phyloP scores from a whole-genome alignment of 2,329 filamentous ascomycete species.

The Pleoardoris graminearum region DNA sequence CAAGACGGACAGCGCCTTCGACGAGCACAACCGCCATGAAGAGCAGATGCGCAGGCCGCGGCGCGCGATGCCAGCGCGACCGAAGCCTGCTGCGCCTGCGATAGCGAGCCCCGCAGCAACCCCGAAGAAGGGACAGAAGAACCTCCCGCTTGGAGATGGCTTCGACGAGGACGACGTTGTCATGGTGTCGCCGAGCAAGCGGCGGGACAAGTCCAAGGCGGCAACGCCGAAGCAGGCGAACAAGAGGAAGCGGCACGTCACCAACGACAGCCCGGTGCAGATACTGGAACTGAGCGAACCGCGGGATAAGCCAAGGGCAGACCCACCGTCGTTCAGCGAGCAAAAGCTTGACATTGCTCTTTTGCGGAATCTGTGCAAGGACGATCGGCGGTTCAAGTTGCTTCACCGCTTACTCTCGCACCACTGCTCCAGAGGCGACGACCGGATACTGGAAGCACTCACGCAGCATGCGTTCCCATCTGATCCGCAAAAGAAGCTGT shows the following conservation, averaged over 20 bases:
- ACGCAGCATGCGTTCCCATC: slow-evolving; percentile 68
- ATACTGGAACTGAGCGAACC: slow-evolving; percentile 56
- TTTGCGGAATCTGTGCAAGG: slow-evolving; percentile 43
- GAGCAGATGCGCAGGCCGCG: slow-evolving; percentile 49
- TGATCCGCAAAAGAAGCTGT: slow-evolving; percentile 57
- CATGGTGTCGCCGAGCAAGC: slow-evolving; percentile 59
- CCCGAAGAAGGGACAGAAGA: slow-evolving; percentile 62
- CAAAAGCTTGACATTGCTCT: slow-evolving; percentile 33
- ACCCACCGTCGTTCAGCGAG: slow-evolving; percentile 16
- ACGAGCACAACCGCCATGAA: slow-evolving; percentile 70
- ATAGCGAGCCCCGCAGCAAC: slow-evolving; percentile 53
- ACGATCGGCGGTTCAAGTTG: slow-evolving; percentile 47
- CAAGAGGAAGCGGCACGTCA: slow-evolving; percentile 68
- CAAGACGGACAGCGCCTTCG: slow-evolving; percentile 71
- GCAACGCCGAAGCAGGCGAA: slow-evolving; percentile 63
- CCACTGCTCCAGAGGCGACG: slow-evolving; percentile 57
- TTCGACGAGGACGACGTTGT: slow-evolving; percentile 71
- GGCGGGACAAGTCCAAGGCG: slow-evolving; percentile 52
- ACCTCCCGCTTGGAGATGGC: slow-evolving; percentile 69
- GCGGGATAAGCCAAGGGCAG: slow-evolving; percentile 45
- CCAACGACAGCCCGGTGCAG: slow-evolving; percentile 66
- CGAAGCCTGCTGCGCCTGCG: slow-evolving; percentile 21
- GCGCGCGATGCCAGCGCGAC: slow-evolving; percentile 26
- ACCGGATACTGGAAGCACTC: slow-evolving; percentile 69
- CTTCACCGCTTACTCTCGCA: slow-evolving; percentile 69